Percentiles rank a stretch among this genome's conserved stretches.
Evolutionary conservation across 2,329 filamentous ascomycete genomes (phyloP).

Genomic region (Penicillium sp.): DNA sequence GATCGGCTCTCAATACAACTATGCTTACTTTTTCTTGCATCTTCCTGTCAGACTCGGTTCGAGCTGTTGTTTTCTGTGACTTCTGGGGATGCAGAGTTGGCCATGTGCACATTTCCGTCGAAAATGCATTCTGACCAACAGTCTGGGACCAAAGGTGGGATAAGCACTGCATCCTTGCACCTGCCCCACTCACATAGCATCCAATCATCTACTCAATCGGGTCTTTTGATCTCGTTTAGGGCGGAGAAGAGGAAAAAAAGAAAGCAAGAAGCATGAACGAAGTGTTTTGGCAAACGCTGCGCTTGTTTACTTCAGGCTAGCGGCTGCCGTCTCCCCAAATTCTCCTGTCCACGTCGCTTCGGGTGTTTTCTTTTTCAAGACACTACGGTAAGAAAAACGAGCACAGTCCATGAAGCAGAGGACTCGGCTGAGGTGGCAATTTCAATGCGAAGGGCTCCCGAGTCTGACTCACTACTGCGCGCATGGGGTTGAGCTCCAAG

Average conservation of each 20-base stretch:
- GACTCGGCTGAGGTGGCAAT: constrained; percentile 7
- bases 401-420: neutral
- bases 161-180: constrained; percentile 37
- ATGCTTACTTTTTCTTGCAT: constrained; percentile 8
- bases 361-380: neutral
- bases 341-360: neutral
- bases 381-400: neutral
- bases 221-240: constrained; percentile 18
- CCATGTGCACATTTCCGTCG: constrained; percentile 15
- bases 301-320: constrained; percentile 15
- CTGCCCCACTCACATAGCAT: constrained; percentile 29
- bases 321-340: neutral
- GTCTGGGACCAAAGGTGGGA: constrained; percentile 26
- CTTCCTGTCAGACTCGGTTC: neutral
- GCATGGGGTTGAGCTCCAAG: neutral
- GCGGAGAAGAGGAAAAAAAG: constrained; percentile 19
- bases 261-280: constrained; percentile 11
- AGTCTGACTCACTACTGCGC: constrained; percentile 3
- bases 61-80: neutral
- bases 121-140: constrained; percentile 17
- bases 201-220: constrained; percentile 27
- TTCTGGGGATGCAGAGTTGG: constrained; percentile 6
- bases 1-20: neutral
- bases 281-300: neutral
- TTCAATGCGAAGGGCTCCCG: neutral